Percentiles rank a stretch among this genome's conserved stretches.
These are phyloP conservation scores for Magnusiomyces tetraspermus DNA, from an alignment of 1,139 yeast genomes.

Conservation along the genomic window DNA sequence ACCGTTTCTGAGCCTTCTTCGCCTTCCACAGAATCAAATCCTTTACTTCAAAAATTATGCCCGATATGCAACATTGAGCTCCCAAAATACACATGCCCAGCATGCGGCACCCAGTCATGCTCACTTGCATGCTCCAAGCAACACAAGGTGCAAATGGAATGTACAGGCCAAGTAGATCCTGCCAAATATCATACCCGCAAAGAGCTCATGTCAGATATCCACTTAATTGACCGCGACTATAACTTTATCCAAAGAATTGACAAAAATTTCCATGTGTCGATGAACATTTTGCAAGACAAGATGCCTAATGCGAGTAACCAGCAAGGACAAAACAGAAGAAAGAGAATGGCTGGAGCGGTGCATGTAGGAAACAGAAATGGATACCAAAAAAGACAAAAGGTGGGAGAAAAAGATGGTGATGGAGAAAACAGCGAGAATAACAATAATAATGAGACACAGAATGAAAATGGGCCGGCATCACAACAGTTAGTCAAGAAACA, in stretches of 20 bases:
- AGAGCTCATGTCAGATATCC: constrained; percentile 32
- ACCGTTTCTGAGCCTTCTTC: background rate
- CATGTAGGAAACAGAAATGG: background rate
- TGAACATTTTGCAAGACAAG: constrained; percentile 12
- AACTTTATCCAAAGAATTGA: constrained; percentile 59
- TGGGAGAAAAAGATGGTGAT: background rate
- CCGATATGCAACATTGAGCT: constrained; percentile 18
- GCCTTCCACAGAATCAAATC: background rate
- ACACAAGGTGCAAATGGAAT: constrained; percentile 55
- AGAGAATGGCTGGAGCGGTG: constrained; percentile 4
- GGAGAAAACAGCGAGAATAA: background rate
- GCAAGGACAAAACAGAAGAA: background rate
- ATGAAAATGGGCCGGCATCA: too few relatives aligned
- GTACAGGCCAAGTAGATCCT: constrained; percentile 61
- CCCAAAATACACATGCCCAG: constrained; percentile 75
- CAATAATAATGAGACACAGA: background rate
- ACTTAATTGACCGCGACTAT: constrained; percentile 68
- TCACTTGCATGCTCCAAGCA: constrained; percentile 57
- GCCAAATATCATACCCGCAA: constrained; percentile 47
- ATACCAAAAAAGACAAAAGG: constrained; percentile 3
- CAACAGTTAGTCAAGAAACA: too few relatives aligned
- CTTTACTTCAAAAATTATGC: constrained; percentile 13
- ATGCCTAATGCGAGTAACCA: constrained; percentile 7
- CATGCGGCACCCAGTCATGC: constrained; percentile 61
- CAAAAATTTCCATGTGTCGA: constrained; percentile 40